These are phyloP conservation scores for Phyllosticta capitalensis DNA, from an alignment of 2,329 filamentous ascomycete genomes.

Conservation along the genomic window DNA sequence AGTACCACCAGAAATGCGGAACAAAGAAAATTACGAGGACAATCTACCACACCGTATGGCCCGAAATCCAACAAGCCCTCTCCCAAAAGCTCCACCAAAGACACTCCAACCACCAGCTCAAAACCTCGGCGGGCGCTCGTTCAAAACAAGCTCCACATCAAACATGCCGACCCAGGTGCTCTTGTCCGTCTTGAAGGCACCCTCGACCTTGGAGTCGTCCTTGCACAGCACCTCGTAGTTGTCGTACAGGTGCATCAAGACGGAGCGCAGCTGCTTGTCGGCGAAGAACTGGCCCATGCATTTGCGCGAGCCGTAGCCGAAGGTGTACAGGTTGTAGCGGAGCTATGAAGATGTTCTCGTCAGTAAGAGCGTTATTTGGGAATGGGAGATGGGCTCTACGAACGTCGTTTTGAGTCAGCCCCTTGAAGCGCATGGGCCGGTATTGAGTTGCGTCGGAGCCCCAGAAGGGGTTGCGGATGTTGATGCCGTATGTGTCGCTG, in stretches of 20 bases:
- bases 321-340: conserved; percentile 9
- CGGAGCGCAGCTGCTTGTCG: conserved; percentile 5
- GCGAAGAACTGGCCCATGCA: conserved; percentile 9
- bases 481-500: conserved; percentile 7
- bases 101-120: neutral
- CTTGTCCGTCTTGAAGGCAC: neutral
- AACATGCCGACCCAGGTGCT: neutral
- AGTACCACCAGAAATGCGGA: too few species aligned
- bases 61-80: too few species aligned
- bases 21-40: too few species aligned
- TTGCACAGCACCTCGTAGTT: conserved; percentile 4
- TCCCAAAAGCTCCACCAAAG: neutral
- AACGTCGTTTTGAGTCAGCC: conserved; percentile 8
- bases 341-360: too few species aligned
- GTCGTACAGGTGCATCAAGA: conserved; percentile 5
- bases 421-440: conserved; percentile 4
- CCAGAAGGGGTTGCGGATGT: conserved; percentile 12
- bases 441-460: conserved; percentile 3
- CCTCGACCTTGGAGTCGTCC: neutral
- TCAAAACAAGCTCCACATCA: neutral
- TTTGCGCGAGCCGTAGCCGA: conserved; percentile 9
- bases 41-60: too few species aligned
- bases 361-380: too few species aligned
- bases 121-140: neutral
- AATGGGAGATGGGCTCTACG: neutral